Evolutionary conservation across 192 early-diverging fungal genomes (phyloP).

Genomic region (Rhizophlyctis rosea): DNA sequence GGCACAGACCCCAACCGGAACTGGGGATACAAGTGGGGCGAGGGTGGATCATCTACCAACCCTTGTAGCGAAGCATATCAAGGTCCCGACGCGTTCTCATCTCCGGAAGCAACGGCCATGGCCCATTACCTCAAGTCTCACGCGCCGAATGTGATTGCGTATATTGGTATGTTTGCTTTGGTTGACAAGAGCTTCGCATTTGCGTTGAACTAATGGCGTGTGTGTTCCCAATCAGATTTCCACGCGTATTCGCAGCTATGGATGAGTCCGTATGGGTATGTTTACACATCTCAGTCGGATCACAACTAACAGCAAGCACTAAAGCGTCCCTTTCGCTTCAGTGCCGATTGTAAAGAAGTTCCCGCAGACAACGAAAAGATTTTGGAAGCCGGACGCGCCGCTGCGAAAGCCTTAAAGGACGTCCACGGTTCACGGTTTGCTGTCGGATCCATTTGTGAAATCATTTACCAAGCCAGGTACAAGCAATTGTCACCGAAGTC

Average conservation of each 20-base stretch:
- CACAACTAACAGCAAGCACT: no score
- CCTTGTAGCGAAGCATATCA: slow-evolving; percentile 59
- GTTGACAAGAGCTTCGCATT: no score
- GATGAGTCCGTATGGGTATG: slow-evolving; percentile 66
- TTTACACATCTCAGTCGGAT: no score
- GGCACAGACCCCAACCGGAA: slow-evolving; percentile 67
- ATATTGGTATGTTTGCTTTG: slow-evolving; percentile 35
- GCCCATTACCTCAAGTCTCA: slow-evolving; percentile 44
- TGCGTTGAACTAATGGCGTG: no score
- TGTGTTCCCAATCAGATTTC: slow-evolving; percentile 42
- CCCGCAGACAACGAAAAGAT: slow-evolving; percentile 46
- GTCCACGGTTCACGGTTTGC: slow-evolving; percentile 59
- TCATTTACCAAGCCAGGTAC: slow-evolving; percentile 56
- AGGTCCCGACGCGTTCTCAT: slow-evolving; percentile 49
- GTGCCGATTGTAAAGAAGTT: slow-evolving; percentile 49
- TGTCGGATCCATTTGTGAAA: slow-evolving; percentile 56
- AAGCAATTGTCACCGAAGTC: no score
- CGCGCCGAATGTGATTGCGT: slow-evolving; percentile 34
- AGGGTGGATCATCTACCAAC: slow-evolving; percentile 49
- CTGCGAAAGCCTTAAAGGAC: slow-evolving; percentile 50
- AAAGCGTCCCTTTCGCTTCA: no score
- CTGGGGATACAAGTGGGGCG: slow-evolving; percentile 56
- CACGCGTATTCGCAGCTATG: slow-evolving; percentile 60
- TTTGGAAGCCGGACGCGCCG: slow-evolving; percentile 34
- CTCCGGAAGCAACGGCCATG: slow-evolving; percentile 50